Base-by-base conservation (phyloP, 164 flowering plant species). In the Kingdonia uniflora region DNA sequence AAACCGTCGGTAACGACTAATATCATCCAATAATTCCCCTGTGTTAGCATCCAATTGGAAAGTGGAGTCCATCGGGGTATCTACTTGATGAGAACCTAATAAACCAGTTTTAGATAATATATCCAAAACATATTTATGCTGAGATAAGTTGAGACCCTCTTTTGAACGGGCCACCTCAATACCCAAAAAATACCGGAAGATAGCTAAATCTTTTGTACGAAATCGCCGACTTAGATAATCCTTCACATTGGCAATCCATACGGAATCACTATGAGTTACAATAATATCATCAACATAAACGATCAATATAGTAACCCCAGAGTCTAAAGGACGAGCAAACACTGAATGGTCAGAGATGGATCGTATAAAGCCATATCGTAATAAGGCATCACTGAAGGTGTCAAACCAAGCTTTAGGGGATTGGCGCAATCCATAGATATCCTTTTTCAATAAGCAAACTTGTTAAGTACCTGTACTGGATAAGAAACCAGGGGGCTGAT, bases 231-330 rank as follows among this genome's bases (percentile, higher is more conserved):
- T 6, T n/a, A 51, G 10, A 35, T 51, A 11, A 2, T 2, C 2
- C 12, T 39, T 52, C 5, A 52, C 14, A 6, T 6, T 5, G 1
- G 26, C 42, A 19, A 38, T 39, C 14, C 56, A 17, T 1, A 6
- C 5, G 26, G 6, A 24, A 43, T 42, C 49, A 11, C 29, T 21
- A 0, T 24, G 49, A 1, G 20, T 13, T 6, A 20, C 39, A 15
- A 52, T 52, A 20, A 51, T 52, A 13, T 52, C 29, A 39, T 38
- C 44, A 11, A 19, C 20, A 54, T 54, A 23, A 5, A 54, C 46
- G 23, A 54, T 24, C 4, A 40, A 17, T 42, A 55, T 22, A 26
- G 29, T 43, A 4, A 14, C 23, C 0, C 49, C 49, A 11, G 16
- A 1, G 0, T 39, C 16, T 14, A 39, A 17, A 11, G 12, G 22